Evolutionary conservation across 805 yeast species (phyloP), one percentile per base, ranked within the genome.

Genomic region (Zygotorulaspora danielsina): DNA sequence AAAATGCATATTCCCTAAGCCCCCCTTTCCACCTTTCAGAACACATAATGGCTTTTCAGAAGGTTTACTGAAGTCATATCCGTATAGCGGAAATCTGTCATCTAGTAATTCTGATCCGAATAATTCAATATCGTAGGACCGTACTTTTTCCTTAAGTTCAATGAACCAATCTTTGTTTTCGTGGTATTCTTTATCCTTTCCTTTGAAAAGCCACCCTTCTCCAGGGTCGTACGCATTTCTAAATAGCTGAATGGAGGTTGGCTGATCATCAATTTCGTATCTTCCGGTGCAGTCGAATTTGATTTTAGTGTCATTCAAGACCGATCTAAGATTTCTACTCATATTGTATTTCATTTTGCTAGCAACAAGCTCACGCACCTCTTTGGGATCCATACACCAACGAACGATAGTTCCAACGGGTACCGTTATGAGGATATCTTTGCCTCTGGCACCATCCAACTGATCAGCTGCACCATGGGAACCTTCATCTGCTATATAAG

Each of bases 1-100:
- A 57, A 93, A 93, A 60, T 90, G 96, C 93, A 87, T 87, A 61
- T 93, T 93, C 1, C 98, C 98, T 67, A 90, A 71, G 0, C 98
- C 98, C 15, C 97, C 97, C 46, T 72, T 70, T 7, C 98, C 98
- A 30, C 98, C 98, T 50, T 73, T 75, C 32, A 89, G 54, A 13
- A 93, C 51, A 36, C 84, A 64, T 3, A 81, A 60, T 1, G 97
- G 96, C 32, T 72, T 74, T 2, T 72, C 72, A 0, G 86, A 70
- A 12, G 80, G 77, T 46, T 69, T 61, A 42, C 71, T 64, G 32
- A 86, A 64, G 61, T 93, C 98, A 18, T 86, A 56, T 0, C 97
- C 97, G n/a, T 71, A 68, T 3, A 84, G 42, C 0, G 97, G 97
- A 52, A 89, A 81, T 34, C 73, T 67, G 59, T 90, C 97, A 30